Evolutionary conservation across 2,329 filamentous ascomycete genomes (phyloP).

Genomic region (Calonectria pseudoturangicola): DNA sequence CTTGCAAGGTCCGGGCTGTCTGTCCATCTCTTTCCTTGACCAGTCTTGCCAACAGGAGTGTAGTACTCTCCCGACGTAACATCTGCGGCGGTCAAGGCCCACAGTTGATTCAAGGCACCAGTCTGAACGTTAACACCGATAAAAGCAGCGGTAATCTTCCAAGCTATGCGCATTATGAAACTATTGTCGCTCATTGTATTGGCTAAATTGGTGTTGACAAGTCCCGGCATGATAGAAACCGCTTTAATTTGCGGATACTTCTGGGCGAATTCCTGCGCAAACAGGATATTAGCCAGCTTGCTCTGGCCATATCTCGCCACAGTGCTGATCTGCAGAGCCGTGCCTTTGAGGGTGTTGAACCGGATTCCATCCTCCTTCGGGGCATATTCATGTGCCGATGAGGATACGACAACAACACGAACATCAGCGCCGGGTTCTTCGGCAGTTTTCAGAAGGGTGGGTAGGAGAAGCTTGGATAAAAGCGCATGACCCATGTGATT

Average conservation of each 20-base stretch:
- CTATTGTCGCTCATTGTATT: conserved; percentile 7
- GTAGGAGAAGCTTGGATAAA: conserved; percentile 62
- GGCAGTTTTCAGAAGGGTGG: conserved; percentile 55
- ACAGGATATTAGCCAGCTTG: conserved; percentile 21
- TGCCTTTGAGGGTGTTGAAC: conserved; percentile 9
- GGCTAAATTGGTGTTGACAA: neutral
- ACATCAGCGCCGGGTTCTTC: conserved; percentile 49
- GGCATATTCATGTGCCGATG: conserved; percentile 4
- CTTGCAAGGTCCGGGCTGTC: too few species aligned
- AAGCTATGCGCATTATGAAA: too few species aligned
- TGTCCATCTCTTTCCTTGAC: too few species aligned
- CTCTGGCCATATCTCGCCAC: conserved; percentile 21
- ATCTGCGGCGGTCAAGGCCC: too few species aligned
- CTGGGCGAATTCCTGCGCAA: conserved; percentile 12
- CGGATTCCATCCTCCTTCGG: conserved; percentile 7
- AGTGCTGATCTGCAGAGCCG: neutral
- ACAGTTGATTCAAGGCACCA: too few species aligned
- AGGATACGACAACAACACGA: conserved; percentile 50
- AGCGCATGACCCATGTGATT: conserved; percentile 71
- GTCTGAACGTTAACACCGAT: too few species aligned
- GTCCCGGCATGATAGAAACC: conserved; percentile 4
- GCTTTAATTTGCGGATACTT: neutral
- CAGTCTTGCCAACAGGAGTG: too few species aligned
- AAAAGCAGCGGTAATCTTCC: too few species aligned
- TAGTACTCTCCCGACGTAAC: too few species aligned